Percentiles rank a stretch among this genome's conserved stretches.
Evolutionary conservation across 1,284 basidiomycete species (phyloP).

Genomic region (Microbotryum intermedium): DNA sequence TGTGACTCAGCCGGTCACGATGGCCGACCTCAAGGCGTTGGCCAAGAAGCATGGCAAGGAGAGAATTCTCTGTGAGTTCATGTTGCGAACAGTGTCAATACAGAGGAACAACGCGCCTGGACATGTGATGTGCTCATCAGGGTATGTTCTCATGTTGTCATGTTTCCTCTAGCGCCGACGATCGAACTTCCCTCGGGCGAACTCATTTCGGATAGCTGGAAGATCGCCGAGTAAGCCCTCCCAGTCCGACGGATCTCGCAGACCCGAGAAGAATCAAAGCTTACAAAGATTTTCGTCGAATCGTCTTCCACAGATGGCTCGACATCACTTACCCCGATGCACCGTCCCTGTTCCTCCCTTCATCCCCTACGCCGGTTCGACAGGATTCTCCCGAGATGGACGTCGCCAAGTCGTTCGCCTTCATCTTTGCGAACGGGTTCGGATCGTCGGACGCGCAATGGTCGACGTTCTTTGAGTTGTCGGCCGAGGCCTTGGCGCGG

Average conservation of each 20-base stretch:
- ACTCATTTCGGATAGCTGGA: constrained; percentile 9
- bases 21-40: constrained; percentile 5
- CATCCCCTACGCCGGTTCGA: not conserved
- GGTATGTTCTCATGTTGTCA: too few relatives aligned
- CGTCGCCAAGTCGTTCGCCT: constrained; percentile 8
- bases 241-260: too few relatives aligned
- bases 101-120: too few relatives aligned
- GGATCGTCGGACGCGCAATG: constrained; percentile 10
- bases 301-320: constrained; percentile 15
- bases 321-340: constrained; percentile 13
- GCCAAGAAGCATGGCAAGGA: constrained; percentile 6
- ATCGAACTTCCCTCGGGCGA: constrained; percentile 7
- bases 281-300: too few relatives aligned
- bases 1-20: constrained; percentile 13
- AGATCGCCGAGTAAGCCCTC: constrained; percentile 16
- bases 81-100: too few relatives aligned
- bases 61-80: constrained; percentile 4
- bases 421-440: constrained; percentile 1
- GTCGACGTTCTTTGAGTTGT: constrained; percentile 10
- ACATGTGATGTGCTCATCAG: too few relatives aligned
- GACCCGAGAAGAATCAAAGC: too few relatives aligned
- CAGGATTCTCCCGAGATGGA: not conserved
- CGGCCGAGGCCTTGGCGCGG: not conserved
- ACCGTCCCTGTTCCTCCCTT: constrained; percentile 14
- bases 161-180: constrained; percentile 2